These are phyloP conservation scores for Perilla frutescens DNA, from an alignment of 257 asterid genomes.

Conservation along the genomic window DNA sequence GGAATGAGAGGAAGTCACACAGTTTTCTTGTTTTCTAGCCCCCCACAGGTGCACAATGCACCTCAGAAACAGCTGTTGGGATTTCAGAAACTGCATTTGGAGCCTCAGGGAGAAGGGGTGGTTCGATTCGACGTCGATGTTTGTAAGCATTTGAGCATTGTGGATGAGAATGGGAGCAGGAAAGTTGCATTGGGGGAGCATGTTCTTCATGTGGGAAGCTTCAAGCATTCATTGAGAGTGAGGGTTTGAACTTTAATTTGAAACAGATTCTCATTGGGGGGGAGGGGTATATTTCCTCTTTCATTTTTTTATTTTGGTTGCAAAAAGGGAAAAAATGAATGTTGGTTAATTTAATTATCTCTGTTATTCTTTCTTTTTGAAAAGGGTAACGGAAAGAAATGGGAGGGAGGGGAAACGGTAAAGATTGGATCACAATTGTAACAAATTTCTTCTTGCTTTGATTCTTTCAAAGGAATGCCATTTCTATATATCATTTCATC, in stretches of 20 bases:
- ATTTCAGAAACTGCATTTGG: conserved; percentile 57
- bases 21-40: conserved; percentile 54
- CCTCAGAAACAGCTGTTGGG: conserved; percentile 61
- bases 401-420: conserved; percentile 1
- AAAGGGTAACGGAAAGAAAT: conserved; percentile 16
- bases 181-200: conserved; percentile 68
- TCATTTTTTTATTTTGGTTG: neutral
- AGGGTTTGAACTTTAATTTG: conserved; percentile 36
- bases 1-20: conserved; percentile 58
- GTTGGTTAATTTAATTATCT: neutral
- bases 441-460: conserved; percentile 33
- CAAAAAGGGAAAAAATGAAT: neutral
- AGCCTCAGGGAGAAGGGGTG: conserved; percentile 43
- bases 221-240: conserved; percentile 54
- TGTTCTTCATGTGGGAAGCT: conserved; percentile 61
- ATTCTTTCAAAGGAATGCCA: conserved; percentile 33
- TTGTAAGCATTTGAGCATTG: conserved; percentile 74
- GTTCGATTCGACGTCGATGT: conserved; percentile 61
- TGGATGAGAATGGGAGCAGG: conserved; percentile 59
- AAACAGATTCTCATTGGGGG: neutral
- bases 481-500: neutral
- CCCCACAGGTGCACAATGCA: conserved; percentile 59
- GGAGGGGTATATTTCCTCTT: neutral
- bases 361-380: neutral
- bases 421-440: conserved; percentile 31